Percentiles rank a stretch among this genome's conserved stretches.
These are phyloP conservation scores for Plasmopara viticola DNA, from an alignment of 352 stramenopile species.

Conservation along the genomic window DNA sequence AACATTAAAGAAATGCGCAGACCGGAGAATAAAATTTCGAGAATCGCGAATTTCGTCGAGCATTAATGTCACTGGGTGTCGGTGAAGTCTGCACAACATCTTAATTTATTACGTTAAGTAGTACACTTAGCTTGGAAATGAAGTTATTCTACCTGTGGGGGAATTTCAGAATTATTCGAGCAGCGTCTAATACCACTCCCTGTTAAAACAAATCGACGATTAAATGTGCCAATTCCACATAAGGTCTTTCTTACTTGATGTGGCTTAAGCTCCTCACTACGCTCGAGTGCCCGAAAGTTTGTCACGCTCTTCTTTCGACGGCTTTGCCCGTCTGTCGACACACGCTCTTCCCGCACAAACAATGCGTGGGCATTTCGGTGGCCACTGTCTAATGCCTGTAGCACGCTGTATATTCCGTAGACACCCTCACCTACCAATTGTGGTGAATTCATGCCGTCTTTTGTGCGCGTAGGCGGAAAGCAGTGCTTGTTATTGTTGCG, in stretches of 20 bases:
- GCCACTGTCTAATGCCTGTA: conserved; percentile 53
- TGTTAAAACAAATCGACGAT: conserved; percentile 19
- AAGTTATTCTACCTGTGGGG: too few relatives aligned
- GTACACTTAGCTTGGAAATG: too few relatives aligned
- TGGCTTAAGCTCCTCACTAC: conserved; percentile 59
- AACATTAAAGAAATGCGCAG: conserved; percentile 74
- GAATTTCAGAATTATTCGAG: conserved; percentile 48
- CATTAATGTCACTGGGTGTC: conserved; percentile 48
- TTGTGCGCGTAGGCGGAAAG: conserved; percentile 12
- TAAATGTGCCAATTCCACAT: conserved; percentile 8
- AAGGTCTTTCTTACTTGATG: conserved; percentile 43
- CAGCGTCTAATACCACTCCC: conserved; percentile 69
- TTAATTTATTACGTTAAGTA: background rate
- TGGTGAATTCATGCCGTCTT: conserved; percentile 36
- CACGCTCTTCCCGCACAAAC: conserved; percentile 41
- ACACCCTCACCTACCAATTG: conserved; percentile 51
- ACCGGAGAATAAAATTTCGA: conserved; percentile 79
- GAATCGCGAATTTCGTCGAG: conserved; percentile 77
- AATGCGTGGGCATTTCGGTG: conserved; percentile 42
- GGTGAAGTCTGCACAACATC: too few relatives aligned
- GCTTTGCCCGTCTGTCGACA: conserved; percentile 10
- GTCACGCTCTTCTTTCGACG: conserved; percentile 29
- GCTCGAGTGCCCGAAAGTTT: conserved; percentile 30
- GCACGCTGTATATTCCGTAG: conserved; percentile 66
- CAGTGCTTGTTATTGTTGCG: conserved; percentile 12